Evolutionary conservation across 2,329 filamentous ascomycete species (phyloP).

Genomic region (Pseudogymnoascus sp.): DNA sequence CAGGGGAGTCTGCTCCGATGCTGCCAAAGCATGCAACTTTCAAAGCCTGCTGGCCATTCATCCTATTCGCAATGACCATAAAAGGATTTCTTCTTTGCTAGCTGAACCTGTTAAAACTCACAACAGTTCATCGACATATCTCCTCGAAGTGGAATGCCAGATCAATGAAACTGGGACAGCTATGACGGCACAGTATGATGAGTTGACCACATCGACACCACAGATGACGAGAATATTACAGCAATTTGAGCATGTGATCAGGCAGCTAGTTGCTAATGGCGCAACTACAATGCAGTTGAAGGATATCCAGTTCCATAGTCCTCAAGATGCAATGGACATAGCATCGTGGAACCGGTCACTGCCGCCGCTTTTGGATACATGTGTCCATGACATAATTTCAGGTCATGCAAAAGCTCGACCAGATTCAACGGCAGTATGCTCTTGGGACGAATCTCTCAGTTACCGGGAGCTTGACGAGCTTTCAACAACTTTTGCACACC

Average conservation of each 20-base stretch:
- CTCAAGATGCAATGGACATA: constrained; percentile 5
- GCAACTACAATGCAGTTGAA: neutral
- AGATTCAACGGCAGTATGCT: constrained; percentile 13
- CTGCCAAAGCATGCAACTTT: constrained; percentile 33
- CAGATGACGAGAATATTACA: constrained; percentile 4
- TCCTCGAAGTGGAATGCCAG: neutral
- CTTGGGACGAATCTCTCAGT: constrained; percentile 21
- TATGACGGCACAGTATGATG: neutral
- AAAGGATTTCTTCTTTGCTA: neutral
- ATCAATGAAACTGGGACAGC: neutral
- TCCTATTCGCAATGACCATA: neutral
- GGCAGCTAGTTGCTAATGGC: neutral
- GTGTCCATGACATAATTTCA: constrained; percentile 14
- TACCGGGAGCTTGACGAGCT: constrained; percentile 21
- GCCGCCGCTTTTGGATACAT: neutral
- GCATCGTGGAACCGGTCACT: neutral
- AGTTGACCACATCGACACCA: neutral
- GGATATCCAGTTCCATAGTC: neutral
- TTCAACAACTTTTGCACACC: constrained; percentile 17
- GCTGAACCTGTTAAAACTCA: neutral
- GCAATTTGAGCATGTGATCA: constrained; percentile 11
- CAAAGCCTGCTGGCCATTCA: constrained; percentile 35
- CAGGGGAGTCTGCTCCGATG: constrained; percentile 34
- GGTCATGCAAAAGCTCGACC: constrained; percentile 10
- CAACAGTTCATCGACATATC: neutral